These are phyloP conservation scores for Xylaria sp. DNA, from an alignment of 2,329 filamentous ascomycete species.

Conservation along the genomic window DNA sequence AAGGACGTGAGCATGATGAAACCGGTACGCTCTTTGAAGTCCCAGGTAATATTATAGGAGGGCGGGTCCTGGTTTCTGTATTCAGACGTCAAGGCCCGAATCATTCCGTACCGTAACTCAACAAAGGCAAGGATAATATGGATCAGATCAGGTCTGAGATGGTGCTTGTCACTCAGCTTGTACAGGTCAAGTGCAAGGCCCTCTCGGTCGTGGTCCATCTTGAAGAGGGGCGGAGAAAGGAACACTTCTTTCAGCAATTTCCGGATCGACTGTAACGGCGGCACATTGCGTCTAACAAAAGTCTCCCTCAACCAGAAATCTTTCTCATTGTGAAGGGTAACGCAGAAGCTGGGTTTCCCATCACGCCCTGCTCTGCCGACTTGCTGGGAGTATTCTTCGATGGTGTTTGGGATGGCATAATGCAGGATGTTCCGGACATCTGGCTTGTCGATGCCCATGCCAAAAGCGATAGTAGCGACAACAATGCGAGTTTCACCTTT, in stretches of 20 bases:
- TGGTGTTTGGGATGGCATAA: conserved; percentile 45
- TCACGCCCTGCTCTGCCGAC: conserved; percentile 53
- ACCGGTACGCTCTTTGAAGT: conserved; percentile 30
- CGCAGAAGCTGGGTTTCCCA: conserved; percentile 48
- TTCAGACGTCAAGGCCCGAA: conserved; percentile 52
- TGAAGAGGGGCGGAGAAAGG: conserved; percentile 36
- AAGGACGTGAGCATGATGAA: conserved; percentile 46
- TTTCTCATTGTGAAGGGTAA: conserved; percentile 52
- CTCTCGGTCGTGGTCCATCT: background rate
- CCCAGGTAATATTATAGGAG: no score
- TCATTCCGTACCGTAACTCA: conserved; percentile 52
- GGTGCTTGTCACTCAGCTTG: conserved; percentile 46
- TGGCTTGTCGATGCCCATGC: conserved; percentile 55
- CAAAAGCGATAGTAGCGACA: conserved; percentile 54
- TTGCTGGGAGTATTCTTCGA: conserved; percentile 55
- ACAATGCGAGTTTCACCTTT: conserved; percentile 40
- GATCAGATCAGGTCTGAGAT: conserved; percentile 45
- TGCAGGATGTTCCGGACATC: conserved; percentile 52
- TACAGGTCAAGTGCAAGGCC: conserved; percentile 34
- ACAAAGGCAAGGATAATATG: conserved; percentile 54
- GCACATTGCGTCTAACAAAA: conserved; percentile 55
- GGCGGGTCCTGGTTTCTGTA: conserved; percentile 37
- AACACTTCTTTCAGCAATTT: conserved; percentile 49
- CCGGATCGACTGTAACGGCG: conserved; percentile 45
- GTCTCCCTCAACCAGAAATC: conserved; percentile 55